Conservation (phyloP, 768 basidiomycete genomes). For the Amanita exitialis region DNA sequence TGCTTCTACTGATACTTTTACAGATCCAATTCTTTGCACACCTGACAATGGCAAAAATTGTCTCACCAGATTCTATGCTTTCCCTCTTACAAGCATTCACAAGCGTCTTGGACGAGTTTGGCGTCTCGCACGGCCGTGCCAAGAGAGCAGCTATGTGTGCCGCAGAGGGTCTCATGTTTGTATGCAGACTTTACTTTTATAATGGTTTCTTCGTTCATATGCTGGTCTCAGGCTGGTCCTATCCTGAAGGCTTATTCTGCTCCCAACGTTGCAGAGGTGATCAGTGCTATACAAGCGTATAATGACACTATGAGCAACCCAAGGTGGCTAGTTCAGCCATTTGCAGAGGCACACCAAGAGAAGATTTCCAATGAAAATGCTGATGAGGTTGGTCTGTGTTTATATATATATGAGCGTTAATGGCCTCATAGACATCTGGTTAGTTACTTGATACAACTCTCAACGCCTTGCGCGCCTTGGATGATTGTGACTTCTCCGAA, state of each 20-base stretch:
- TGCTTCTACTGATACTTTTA: constrained; percentile 5
- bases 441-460: constrained; percentile 75
- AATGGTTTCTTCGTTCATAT: constrained; percentile 1
- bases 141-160: constrained; percentile 75
- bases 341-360: constrained; percentile 39
- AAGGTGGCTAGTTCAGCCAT: constrained; percentile 60
- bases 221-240: constrained; percentile 48
- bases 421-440: constrained; percentile 4
- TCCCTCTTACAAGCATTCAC: constrained; percentile 77
- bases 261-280: constrained; percentile 54
- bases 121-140: constrained; percentile 77
- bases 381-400: constrained; percentile 42
- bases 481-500: constrained; percentile 49
- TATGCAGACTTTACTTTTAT: constrained; percentile 17
- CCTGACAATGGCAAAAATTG: constrained; percentile 62
- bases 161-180: constrained; percentile 72
- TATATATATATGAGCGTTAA: not conserved
- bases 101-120: constrained; percentile 82
- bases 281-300: constrained; percentile 62
- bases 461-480: constrained; percentile 48
- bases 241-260: constrained; percentile 51
- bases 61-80: constrained; percentile 72
- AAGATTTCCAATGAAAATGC: constrained; percentile 34
- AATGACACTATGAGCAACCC: constrained; percentile 47
- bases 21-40: constrained; percentile 95